These are phyloP conservation scores for Neonectria hederae DNA, from an alignment of 2,329 filamentous ascomycete genomes.

Conservation along the genomic window DNA sequence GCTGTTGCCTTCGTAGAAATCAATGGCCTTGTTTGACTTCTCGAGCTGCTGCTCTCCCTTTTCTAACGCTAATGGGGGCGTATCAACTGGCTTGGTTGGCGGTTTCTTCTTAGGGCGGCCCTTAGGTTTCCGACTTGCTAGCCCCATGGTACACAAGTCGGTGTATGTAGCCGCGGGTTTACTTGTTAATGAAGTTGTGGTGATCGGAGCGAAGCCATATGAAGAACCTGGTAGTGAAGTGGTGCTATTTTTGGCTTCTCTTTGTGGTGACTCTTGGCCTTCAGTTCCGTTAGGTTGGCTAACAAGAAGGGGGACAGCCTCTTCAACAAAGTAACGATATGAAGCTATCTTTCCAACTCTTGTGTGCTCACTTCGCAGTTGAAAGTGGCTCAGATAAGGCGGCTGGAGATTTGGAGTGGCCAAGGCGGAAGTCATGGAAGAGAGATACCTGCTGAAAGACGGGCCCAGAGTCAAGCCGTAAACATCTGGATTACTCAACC, in stretches of 20 bases:
- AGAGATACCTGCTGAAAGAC: constrained; percentile 50
- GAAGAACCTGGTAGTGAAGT: neutral
- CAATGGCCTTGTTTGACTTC: neutral
- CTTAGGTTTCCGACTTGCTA: constrained; percentile 35
- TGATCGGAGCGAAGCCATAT: constrained; percentile 33
- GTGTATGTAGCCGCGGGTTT: constrained; percentile 32
- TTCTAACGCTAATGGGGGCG: neutral
- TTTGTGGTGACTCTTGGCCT: neutral
- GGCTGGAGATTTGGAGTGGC: constrained; percentile 47
- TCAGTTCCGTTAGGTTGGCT: neutral
- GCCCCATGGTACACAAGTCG: constrained; percentile 40
- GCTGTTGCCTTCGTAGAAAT: neutral
- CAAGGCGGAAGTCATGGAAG: constrained; percentile 49
- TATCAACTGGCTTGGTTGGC: neutral
- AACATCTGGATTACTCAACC: constrained; percentile 50
- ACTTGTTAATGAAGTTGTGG: constrained; percentile 8
- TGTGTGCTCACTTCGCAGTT: constrained; percentile 49
- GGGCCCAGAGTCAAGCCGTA: constrained; percentile 49
- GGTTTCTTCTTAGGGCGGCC: constrained; percentile 39
- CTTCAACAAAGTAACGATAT: constrained; percentile 44
- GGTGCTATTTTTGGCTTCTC: neutral
- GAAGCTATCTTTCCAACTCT: constrained; percentile 51
- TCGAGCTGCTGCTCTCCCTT: neutral
- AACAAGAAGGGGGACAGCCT: neutral
- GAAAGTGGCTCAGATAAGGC: constrained; percentile 45